A percentile compares a stretch with the other conserved stretches of the same genome.
These are phyloP conservation scores for Scutellaria minor DNA, from an alignment of 257 asterid species.

Conservation along the genomic window DNA sequence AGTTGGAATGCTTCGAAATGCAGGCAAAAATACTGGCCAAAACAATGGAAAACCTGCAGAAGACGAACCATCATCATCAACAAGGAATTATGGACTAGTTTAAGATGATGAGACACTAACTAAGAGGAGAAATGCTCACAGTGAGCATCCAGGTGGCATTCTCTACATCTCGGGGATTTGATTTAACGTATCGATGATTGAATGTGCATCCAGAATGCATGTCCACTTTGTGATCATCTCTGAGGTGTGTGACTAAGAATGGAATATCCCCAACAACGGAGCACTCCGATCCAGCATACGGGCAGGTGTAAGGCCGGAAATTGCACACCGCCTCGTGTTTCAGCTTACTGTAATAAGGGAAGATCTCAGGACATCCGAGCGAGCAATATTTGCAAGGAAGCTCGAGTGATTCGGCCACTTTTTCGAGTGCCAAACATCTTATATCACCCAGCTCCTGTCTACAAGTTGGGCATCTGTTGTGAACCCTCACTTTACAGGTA, in stretches of 20 bases:
- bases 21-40: slow-evolving; percentile 58
- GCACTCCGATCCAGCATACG: slow-evolving; percentile 68
- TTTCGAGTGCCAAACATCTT: slow-evolving; percentile 61
- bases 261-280: slow-evolving; percentile 54
- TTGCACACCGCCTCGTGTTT: slow-evolving; percentile 58
- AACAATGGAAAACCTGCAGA: slow-evolving; percentile 58
- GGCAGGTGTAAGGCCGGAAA: slow-evolving; percentile 62
- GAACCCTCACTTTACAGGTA: slow-evolving; percentile 56
- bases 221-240: slow-evolving; percentile 65
- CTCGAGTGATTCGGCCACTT: slow-evolving; percentile 62
- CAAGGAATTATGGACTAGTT: no score
- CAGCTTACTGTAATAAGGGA: slow-evolving; percentile 57
- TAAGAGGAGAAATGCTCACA: slow-evolving; percentile 38
- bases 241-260: slow-evolving; percentile 48
- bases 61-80: background rate
- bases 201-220: slow-evolving; percentile 71
- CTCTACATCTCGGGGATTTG: slow-evolving; percentile 63
- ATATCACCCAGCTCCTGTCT: slow-evolving; percentile 70
- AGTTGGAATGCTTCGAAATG: slow-evolving; percentile 63
- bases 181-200: slow-evolving; percentile 64
- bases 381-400: slow-evolving; percentile 57
- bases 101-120: no score
- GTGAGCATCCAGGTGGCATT: slow-evolving; percentile 73
- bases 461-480: slow-evolving; percentile 66
- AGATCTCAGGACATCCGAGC: slow-evolving; percentile 55